Base-by-base conservation (phyloP, 1,284 basidiomycete genomes). In the Tranzscheliella williamsii region DNA sequence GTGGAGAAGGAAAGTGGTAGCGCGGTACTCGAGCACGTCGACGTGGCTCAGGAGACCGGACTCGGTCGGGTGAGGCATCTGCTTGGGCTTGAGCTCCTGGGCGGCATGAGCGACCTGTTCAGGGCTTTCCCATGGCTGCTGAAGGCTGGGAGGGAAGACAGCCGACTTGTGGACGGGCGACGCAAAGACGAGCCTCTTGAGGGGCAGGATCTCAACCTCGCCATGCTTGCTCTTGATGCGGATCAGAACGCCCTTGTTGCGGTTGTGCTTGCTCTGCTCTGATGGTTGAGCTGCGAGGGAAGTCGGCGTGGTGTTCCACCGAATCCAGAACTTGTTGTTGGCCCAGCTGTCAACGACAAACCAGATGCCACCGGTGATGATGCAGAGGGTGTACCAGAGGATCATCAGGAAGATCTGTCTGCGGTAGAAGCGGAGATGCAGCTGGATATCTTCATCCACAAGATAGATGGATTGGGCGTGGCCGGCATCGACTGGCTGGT, bases 221-320 rank as follows among this genome's bases (percentile, higher is more conserved):
- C 38, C 51, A 22, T 61, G 57, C 43, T 61, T 61, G 47, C 51
- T 54, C 43, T 61, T 54, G 57, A 61, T 51, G 9, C 46, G 50
- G 12, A 61, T 32, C 21, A 61, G 51, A 9, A 29, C 26, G 26
- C 26, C 26, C 27, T 50, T 49, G 40, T 51, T 34, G 17, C 30
- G 44, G 38, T 52, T 4, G 24, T 15, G 6, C 3, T 7, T 22
- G 18, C 18, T 5, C 26, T 26, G 42, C 18, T 37, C 39, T 8
- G n/a, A 18, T 12, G 22, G 24, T 6, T 13, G 16, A 4, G 22
- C 9, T 12, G 42, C 38, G 15, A 61, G 33, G 2, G 36, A 9
- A 16, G 38, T 34, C 3, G 46, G 32, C 3, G 43, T 37, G 7
- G 46, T 47, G 40, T 62, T 67, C 39, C 46, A 62, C 8, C 53